Evolutionary conservation across 169 alveolate species (phyloP), one percentile per base, ranked within the genome.

Genomic region (Eimeria maxima): DNA sequence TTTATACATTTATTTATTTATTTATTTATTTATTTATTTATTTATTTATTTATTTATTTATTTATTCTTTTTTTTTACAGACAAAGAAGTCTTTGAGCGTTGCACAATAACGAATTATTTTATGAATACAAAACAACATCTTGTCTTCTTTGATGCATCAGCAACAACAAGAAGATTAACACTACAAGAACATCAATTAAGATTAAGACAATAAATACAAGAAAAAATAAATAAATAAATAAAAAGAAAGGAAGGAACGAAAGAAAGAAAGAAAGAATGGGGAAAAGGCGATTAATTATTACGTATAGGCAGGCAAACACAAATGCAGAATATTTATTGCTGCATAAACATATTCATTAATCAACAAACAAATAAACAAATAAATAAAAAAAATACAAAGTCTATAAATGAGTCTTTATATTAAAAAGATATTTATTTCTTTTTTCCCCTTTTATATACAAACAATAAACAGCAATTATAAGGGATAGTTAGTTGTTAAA

Each of bases 121-220:
- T 24, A 22, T 74, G 16, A n/a, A 10, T 44, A 81, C 90, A 20
- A n/a, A 53, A 8, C 38, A n/a, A 7, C 90, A 81, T 67, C 55
- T 53, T 6, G 74, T 81, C 16, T 11, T 74, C 47, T n/a, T 81
- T 16, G 73, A 42, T 22, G 55, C 90, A 71, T 29, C 55, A 8
- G 87, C 57, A 7, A 3, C 18, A 14, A 11, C 33, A 6, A 81
- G n/a, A 42, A 42, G 73, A 8, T 47, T 81, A 11, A 38, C 74
- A 8, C 90, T 81, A 7, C 53, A 22, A n/a, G 90, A 81, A 29
- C 90, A 47, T 18, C 53, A 81, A 67, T 74, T 81, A 50, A 63
- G 50, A 18, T 4, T 53, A n/a, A 45, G 60, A 74, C 13, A 50
- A 4, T 38, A 76, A 76, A 50, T 7, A 50, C 57, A 50, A 50